Evolutionary conservation across 1,284 basidiomycete genomes (phyloP).

Genomic region (Ganoderma multipileum): DNA sequence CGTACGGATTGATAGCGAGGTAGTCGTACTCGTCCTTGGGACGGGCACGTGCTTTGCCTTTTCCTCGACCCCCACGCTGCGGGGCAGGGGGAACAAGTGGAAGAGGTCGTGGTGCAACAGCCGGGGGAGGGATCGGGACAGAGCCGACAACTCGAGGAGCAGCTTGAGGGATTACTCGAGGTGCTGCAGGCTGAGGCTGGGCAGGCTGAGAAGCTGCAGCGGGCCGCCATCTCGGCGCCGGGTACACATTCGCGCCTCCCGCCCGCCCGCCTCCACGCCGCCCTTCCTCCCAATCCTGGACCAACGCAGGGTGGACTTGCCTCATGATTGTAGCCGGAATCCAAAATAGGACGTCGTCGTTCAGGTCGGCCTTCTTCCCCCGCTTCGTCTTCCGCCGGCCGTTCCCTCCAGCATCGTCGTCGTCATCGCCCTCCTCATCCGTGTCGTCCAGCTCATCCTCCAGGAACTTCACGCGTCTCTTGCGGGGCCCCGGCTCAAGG

Average conservation of each 20-base stretch:
- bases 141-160: neutral
- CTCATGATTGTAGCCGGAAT: slow-evolving; percentile 51
- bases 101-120: neutral
- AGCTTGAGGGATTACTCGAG: neutral
- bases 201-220: slow-evolving; percentile 15
- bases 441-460: slow-evolving; percentile 1
- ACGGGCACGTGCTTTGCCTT: slow-evolving; percentile 11
- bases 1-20: slow-evolving; percentile 12
- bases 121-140: neutral
- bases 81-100: neutral
- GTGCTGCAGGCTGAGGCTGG: slow-evolving; percentile 5
- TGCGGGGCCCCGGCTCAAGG: slow-evolving; percentile 26
- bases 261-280: neutral
- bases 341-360: slow-evolving; percentile 46
- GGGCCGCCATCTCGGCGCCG: slow-evolving; percentile 27
- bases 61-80: slow-evolving; percentile 7
- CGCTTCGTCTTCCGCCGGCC: slow-evolving; percentile 13
- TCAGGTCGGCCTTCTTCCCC: slow-evolving; percentile 40
- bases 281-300: slow-evolving; percentile 40
- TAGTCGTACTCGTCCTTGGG: slow-evolving; percentile 10
- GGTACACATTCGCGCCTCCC: slow-evolving; percentile 22
- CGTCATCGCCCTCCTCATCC: slow-evolving; percentile 24
- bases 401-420: slow-evolving; percentile 4
- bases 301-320: slow-evolving; percentile 52
- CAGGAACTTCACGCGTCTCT: neutral